Evolutionary conservation across 768 basidiomycete genomes (phyloP), one percentile per base, ranked within the genome.

Genomic region (Mycena latifolia): DNA sequence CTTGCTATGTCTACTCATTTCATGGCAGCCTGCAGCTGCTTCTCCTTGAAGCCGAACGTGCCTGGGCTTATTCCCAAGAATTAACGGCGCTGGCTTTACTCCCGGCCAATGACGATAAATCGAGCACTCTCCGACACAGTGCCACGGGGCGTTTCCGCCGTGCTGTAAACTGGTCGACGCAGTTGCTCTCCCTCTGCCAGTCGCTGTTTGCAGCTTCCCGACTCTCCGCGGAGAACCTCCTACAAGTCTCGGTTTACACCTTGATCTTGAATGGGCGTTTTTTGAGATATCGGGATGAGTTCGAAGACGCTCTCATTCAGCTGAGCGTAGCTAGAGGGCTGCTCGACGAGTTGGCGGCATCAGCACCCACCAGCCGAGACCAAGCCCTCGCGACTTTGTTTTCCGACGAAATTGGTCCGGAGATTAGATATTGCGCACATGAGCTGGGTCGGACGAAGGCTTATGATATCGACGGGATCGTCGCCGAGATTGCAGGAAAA

Each of bases 361-460:
- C 81, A 4, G 92, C 93, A 0, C 75, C 76, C n/a, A 91, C 90
- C 18, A 93, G 92, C 72, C 84, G 90, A 37, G 94, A 95, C 53
- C 94, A 96, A 77, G 97, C 96, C 1, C 85, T 98, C 11, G 92
- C 94, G 6, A 86, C 88, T 11, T 84, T 93, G 31, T 92, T 94
- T 73, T 86, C 91, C 7, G 96, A 99, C 73, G 92, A 93, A 72
- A 88, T 97, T 57, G 90, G 93, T 25, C 95, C 97, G 0, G 90
- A 98, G 76, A 95, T 99, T 58, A 84, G 97, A 48, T 92, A 96
- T 78, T 95, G 92, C 70, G 96, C 96, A 0, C 97, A 98, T 72
- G 91, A 95, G 72, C 82, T 96, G 17, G 93, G 95, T 1, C 82
- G 88, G 56, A 82, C 82, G 46, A 91, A 89, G 71, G 89, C 93